Percentiles rank a stretch among this genome's conserved stretches.
Evolutionary conservation across 768 basidiomycete species (phyloP).

Genomic region (Xerocomus potaroensis): DNA sequence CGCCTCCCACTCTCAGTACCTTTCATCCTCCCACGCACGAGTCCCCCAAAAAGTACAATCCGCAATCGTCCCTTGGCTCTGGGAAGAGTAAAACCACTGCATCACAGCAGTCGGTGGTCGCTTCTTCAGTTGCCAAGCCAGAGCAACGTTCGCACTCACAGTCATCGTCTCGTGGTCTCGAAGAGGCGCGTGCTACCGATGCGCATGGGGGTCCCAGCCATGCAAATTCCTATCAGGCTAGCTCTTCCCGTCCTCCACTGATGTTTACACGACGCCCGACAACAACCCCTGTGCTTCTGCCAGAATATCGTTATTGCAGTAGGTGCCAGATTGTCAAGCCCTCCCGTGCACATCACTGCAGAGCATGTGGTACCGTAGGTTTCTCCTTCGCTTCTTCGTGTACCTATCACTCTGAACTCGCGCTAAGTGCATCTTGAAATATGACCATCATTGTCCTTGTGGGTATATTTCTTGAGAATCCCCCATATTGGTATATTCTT

Average conservation of each 20-base stretch:
- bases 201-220: slow-evolving; percentile 9
- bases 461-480: slow-evolving; percentile 24
- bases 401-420: background rate
- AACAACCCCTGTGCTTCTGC: slow-evolving; percentile 46
- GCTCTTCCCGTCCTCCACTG: slow-evolving; percentile 9
- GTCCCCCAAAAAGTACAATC: slow-evolving; percentile 7
- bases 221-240: slow-evolving; percentile 6
- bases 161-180: slow-evolving; percentile 12
- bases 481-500: background rate
- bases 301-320: slow-evolving; percentile 64
- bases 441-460: slow-evolving; percentile 92
- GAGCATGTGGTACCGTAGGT: slow-evolving; percentile 75
- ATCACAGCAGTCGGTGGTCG: slow-evolving; percentile 7
- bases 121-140: slow-evolving; percentile 12
- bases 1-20: slow-evolving; percentile 10
- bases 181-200: slow-evolving; percentile 19
- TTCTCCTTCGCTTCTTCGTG: background rate
- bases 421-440: slow-evolving; percentile 70
- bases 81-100: slow-evolving; percentile 14
- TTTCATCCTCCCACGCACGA: slow-evolving; percentile 12
- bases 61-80: slow-evolving; percentile 21
- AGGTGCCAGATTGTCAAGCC: slow-evolving; percentile 69
- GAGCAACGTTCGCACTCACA: slow-evolving; percentile 16
- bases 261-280: slow-evolving; percentile 32
- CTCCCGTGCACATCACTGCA: slow-evolving; percentile 73